phyloP scores from a whole-genome alignment of 805 yeast genomes.

The Yamadazyma ubonensis region DNA sequence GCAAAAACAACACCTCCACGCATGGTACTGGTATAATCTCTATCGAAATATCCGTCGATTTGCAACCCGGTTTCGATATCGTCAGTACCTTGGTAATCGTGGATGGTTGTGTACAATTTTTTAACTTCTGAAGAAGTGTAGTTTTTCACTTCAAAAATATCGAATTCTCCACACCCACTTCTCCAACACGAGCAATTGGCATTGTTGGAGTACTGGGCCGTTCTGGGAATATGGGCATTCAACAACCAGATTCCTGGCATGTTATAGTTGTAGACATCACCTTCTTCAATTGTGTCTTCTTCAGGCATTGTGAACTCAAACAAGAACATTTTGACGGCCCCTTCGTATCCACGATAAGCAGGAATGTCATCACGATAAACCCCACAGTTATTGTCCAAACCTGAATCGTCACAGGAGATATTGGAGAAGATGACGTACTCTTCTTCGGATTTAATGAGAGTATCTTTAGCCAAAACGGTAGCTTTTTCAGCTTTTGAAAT shows the following conservation, averaged over 20 bases:
- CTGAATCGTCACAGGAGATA: conserved; percentile 55
- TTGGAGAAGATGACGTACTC: conserved; percentile 63
- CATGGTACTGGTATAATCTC: conserved; percentile 54
- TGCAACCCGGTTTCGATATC: conserved; percentile 61
- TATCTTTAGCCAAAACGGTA: conserved; percentile 49
- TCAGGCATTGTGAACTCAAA: conserved; percentile 69
- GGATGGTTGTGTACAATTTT: conserved; percentile 65
- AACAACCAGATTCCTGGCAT: conserved; percentile 79
- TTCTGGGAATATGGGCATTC: conserved; percentile 71
- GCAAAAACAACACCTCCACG: conserved; percentile 73
- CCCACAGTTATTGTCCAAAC: conserved; percentile 62
- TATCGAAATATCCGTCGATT: conserved; percentile 52
- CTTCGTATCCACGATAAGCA: conserved; percentile 70
- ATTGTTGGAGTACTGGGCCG: conserved; percentile 64
- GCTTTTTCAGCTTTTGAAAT: conserved; percentile 42
- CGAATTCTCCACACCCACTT: conserved; percentile 78
- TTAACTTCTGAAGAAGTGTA: conserved; percentile 17
- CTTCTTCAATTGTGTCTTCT: conserved; percentile 37
- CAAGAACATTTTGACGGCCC: conserved; percentile 66
- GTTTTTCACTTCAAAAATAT: conserved; percentile 73
- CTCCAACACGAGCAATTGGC: conserved; percentile 73
- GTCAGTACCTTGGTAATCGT: conserved; percentile 72
- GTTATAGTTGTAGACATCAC: conserved; percentile 39
- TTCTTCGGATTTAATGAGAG: conserved; percentile 52
- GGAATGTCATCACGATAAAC: conserved; percentile 73